Evolutionary conservation across 2,329 filamentous ascomycete species (phyloP).

Genomic region (Penicillium sp.): DNA sequence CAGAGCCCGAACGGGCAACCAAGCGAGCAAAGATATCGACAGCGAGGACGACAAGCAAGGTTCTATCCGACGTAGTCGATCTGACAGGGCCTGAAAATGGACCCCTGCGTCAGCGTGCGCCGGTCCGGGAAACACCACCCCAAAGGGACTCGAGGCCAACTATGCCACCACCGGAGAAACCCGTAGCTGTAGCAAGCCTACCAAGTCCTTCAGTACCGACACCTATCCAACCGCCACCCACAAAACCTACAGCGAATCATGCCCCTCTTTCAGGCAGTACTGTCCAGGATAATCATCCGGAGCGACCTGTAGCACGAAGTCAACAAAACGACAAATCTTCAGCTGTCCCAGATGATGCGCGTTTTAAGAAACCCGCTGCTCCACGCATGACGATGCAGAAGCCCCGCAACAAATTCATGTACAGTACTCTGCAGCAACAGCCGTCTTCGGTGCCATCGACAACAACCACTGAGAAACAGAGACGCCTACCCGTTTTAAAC

Average conservation of each 20-base stretch:
- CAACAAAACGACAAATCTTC: background rate
- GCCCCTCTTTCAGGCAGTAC: background rate
- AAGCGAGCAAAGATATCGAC: constrained; percentile 35
- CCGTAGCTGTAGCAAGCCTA: background rate
- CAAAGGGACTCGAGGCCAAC: background rate
- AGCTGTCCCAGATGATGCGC: background rate
- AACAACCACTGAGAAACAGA: background rate
- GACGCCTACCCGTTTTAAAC: background rate
- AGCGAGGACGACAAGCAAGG: constrained; percentile 4
- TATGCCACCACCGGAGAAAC: background rate
- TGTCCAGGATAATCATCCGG: background rate
- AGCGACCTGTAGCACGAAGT: background rate
- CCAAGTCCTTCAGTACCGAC: constrained; percentile 1
- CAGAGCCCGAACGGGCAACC: constrained; percentile 28
- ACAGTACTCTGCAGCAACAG: constrained; percentile 34
- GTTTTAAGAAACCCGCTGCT: background rate
- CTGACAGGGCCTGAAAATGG: constrained; percentile 17
- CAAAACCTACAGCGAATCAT: background rate
- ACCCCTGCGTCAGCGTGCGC: background rate
- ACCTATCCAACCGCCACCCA: background rate
- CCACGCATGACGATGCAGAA: constrained; percentile 26
- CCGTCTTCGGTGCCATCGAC: background rate
- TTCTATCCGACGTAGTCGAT: constrained; percentile 21
- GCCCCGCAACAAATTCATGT: constrained; percentile 44
- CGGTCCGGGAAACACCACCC: background rate